phyloP scores from a whole-genome alignment of 2,329 filamentous ascomycete genomes.

The Microsporum canis region DNA sequence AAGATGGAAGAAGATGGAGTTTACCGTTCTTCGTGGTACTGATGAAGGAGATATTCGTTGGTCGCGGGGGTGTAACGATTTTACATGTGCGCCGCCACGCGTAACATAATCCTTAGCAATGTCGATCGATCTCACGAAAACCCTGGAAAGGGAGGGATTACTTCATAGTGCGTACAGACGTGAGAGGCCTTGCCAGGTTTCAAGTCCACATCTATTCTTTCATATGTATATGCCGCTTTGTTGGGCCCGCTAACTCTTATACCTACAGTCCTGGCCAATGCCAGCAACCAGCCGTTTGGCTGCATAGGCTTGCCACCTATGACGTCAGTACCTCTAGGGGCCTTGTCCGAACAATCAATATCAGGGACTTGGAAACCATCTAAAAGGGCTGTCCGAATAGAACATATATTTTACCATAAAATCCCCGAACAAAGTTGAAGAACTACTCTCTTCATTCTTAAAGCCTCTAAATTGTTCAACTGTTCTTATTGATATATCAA shows the following conservation, averaged over 20 bases:
- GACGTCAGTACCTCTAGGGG: neutral
- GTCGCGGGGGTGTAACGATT: too few relatives aligned
- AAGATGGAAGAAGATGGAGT: too few relatives aligned
- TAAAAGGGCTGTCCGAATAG: neutral
- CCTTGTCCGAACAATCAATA: neutral
- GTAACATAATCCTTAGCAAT: neutral
- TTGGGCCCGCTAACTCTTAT: neutral
- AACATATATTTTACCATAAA: too few relatives aligned
- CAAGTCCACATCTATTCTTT: neutral
- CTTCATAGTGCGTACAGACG: neutral
- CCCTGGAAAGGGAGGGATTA: neutral
- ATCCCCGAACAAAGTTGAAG: neutral
- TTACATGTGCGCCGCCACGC: neutral
- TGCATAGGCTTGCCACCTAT: neutral
- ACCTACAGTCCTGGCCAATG: neutral
- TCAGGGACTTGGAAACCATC: neutral
- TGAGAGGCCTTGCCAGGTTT: neutral
- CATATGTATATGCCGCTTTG: neutral
- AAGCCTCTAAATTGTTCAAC: neutral
- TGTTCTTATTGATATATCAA: neutral
- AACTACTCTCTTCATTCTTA: too few relatives aligned
- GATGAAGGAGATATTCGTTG: too few relatives aligned
- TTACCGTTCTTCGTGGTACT: too few relatives aligned
- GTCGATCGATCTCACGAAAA: neutral
- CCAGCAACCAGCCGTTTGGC: neutral